Conservation (phyloP, 371 early-diverging fungal genomes). For the Cladochytrium tenue region DNA sequence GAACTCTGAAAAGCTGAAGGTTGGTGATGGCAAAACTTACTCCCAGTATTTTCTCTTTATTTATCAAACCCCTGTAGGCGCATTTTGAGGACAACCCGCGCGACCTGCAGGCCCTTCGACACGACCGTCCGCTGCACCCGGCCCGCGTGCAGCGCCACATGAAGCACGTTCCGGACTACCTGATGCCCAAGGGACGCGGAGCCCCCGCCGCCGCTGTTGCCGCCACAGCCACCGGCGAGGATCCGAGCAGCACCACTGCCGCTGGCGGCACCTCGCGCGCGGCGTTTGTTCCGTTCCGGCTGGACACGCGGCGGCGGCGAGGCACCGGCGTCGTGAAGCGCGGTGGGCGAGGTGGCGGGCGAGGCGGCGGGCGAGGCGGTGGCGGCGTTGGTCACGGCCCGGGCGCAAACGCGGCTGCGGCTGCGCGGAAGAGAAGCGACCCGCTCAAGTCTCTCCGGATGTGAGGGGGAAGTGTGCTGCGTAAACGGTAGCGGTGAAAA, state of each 20-base stretch:
- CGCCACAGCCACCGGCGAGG: neutral
- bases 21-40: conserved; percentile 7
- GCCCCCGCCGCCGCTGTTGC: neutral
- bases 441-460: too few species aligned
- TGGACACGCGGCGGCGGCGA: too few species aligned
- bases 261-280: conserved; percentile 9
- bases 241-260: neutral
- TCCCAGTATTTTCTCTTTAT: conserved; percentile 7
- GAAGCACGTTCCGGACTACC: conserved; percentile 89
- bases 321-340: conserved; percentile 3
- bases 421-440: too few species aligned
- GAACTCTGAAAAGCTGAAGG: conserved; percentile 89
- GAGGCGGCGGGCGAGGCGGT: neutral
- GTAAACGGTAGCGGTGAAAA: too few species aligned
- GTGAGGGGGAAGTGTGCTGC: too few species aligned
- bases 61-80: conserved; percentile 41
- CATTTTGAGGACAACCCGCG: conserved; percentile 96
- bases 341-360: conserved; percentile 1
- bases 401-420: too few species aligned
- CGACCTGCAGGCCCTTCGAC: conserved; percentile 88
- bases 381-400: neutral
- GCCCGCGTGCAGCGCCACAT: conserved; percentile 79
- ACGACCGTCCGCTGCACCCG: conserved; percentile 86
- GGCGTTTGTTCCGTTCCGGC: too few species aligned
- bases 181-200: conserved; percentile 51